Percentiles rank a stretch among this genome's conserved stretches.
These are phyloP conservation scores for Colletotrichum plurivorum DNA, from an alignment of 2,329 filamentous ascomycete species.

Conservation along the genomic window DNA sequence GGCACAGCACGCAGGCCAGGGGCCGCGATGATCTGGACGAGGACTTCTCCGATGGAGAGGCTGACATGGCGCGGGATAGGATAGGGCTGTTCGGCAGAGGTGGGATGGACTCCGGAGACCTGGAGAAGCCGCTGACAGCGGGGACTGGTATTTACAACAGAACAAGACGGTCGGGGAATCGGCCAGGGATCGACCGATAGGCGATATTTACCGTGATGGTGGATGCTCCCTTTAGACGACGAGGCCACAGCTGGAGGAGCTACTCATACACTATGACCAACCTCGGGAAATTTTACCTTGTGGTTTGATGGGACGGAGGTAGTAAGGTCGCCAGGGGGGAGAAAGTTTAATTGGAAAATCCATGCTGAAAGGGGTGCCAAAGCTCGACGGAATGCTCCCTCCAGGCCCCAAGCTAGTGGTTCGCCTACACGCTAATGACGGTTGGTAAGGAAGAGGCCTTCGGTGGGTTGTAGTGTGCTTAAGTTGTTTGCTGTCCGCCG, in stretches of 20 bases:
- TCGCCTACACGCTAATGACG: too few relatives aligned
- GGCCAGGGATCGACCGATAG: constrained; percentile 14
- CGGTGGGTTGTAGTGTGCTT: too few relatives aligned
- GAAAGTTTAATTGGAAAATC: too few relatives aligned
- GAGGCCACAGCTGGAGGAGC: neutral
- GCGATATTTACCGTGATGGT: constrained; percentile 14
- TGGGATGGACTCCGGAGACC: constrained; percentile 1
- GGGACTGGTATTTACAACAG: constrained; percentile 19
- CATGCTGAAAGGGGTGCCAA: too few relatives aligned
- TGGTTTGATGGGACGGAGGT: too few relatives aligned
- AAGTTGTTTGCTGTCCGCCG: too few relatives aligned
- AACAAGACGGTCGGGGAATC: constrained; percentile 1
- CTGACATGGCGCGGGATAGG: constrained; percentile 12
- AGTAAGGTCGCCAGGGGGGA: too few relatives aligned
- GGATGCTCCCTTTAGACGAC: neutral
- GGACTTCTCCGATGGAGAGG: constrained; percentile 18
- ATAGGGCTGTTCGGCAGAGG: neutral
- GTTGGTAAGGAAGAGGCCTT: too few relatives aligned
- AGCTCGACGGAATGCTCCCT: too few relatives aligned
- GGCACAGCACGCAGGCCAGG: constrained; percentile 66
- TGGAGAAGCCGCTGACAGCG: constrained; percentile 17
- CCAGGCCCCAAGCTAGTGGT: too few relatives aligned
- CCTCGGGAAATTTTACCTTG: too few relatives aligned
- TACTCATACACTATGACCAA: too few relatives aligned
- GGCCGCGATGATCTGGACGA: constrained; percentile 42